These are phyloP conservation scores for Cladorrhinum samala DNA, from an alignment of 495 filamentous ascomycete genomes.

Conservation along the genomic window DNA sequence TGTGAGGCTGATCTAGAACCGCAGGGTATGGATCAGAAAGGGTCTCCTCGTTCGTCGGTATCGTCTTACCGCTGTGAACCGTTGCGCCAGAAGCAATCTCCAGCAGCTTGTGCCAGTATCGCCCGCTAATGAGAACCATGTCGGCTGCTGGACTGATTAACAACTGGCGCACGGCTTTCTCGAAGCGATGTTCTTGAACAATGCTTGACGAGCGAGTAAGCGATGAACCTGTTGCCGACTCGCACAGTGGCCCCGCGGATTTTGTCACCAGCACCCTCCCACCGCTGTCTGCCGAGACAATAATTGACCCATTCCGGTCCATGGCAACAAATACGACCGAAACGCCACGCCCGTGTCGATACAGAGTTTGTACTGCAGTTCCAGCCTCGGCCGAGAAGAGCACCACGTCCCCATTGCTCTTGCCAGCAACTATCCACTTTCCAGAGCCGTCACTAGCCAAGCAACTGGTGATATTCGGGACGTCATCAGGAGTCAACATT, in stretches of 20 bases:
- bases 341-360: slow-evolving; percentile 12
- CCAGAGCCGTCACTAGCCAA: slow-evolving; percentile 5
- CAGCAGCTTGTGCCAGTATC: too few species aligned
- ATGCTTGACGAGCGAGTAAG: not conserved
- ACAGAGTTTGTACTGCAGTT: slow-evolving; percentile 5
- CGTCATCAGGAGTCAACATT: slow-evolving; percentile 1
- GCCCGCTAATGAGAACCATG: slow-evolving; percentile 18
- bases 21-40: slow-evolving; percentile 1
- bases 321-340: slow-evolving; percentile 8
- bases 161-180: slow-evolving; percentile 5
- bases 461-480: slow-evolving; percentile 17
- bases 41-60: slow-evolving; percentile 7
- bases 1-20: not conserved
- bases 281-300: slow-evolving; percentile 19
- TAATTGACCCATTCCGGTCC: slow-evolving; percentile 4
- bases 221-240: not conserved
- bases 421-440: slow-evolving; percentile 18
- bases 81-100: too few species aligned
- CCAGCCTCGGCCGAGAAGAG: slow-evolving; percentile 16
- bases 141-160: slow-evolving; percentile 12
- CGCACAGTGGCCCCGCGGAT: not conserved
- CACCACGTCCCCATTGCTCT: slow-evolving; percentile 18
- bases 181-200: slow-evolving; percentile 10
- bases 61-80: slow-evolving; percentile 10
- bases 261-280: slow-evolving; percentile 13